Base-by-base conservation (phyloP, 106 monocot species). In the Cymbidium sinense region DNA sequence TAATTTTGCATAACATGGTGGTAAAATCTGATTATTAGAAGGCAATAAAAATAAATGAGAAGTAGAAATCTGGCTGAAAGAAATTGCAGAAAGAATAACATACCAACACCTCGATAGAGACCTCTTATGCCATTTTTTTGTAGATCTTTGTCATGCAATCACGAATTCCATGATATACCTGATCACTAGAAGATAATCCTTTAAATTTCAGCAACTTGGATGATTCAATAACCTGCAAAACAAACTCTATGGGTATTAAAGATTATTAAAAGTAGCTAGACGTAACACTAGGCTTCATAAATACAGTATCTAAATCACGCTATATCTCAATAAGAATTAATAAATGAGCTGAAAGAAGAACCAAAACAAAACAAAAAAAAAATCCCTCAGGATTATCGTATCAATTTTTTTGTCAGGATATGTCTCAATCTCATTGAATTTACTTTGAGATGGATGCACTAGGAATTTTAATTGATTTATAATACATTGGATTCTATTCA, bases 61-160 rank as follows among this genome's bases (percentile, higher is more conserved):
- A 58, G 6, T 58, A 58, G 23, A 20, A 58, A 58, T 58, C 58
- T 58, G 31, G 25, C 19, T 31, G 20, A 52, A 61, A 34, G 34
- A 55, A 19, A 61, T 58, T 58, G 64, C 20, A 52, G 27, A 75
- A 43, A 29, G 12, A 29, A 72, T 27, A 30, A 75, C 84, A 84
- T 87, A 94, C 94, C 96, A 72, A 90, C 81, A 78, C 96, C 94
- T 35, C 88, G 85, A 76, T 98, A 98, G 19, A 98, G 88, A 74
- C 96, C 94, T 87, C 83, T 90, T 25, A 92, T 80, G 47, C 96
- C 96, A 84, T 84, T 85, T 82, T 84, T 77, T 72, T 81, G 76
- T 89, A 91, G 73, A 94, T 91, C 76, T 86, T 94, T 64, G 55
- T 72, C 64, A 98, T 64, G 54, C 96, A 98, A 82, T 98, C 94